Evolutionary conservation across 352 stramenopile genomes (phyloP).

Genomic region (Pythium myriotylum): DNA sequence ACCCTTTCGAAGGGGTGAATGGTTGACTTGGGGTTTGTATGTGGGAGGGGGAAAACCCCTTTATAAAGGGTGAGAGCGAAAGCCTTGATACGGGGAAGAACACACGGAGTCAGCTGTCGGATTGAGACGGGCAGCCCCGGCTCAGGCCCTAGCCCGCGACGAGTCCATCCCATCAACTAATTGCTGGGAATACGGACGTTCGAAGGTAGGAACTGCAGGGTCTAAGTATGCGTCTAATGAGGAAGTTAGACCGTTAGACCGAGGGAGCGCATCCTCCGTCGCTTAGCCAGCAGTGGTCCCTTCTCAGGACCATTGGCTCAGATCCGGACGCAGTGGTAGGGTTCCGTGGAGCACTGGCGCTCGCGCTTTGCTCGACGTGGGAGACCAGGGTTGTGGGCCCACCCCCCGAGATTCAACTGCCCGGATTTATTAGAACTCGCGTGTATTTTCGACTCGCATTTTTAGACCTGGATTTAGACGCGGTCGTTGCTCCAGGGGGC

Average conservation of each 20-base stretch:
- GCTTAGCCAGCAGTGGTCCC: slow-evolving; percentile 6
- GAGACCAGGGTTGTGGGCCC: too few relatives aligned
- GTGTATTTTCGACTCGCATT: too few relatives aligned
- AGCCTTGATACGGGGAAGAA: not conserved
- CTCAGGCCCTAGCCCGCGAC: slow-evolving; percentile 18
- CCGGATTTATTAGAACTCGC: too few relatives aligned
- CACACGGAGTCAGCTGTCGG: slow-evolving; percentile 4
- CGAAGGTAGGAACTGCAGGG: not conserved
- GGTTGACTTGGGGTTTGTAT: slow-evolving; percentile 11
- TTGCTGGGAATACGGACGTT: slow-evolving; percentile 14
- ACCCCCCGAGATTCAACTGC: too few relatives aligned
- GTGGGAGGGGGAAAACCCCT: not conserved
- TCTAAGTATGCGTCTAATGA: not conserved
- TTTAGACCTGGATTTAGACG: too few relatives aligned
- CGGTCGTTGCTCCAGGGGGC: too few relatives aligned
- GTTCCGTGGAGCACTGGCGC: not conserved
- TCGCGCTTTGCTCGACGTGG: not conserved
- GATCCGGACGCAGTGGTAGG: not conserved
- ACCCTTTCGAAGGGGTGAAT: not conserved
- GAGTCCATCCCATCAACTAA: slow-evolving; percentile 26
- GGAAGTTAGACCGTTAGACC: not conserved
- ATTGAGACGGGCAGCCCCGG: slow-evolving; percentile 18
- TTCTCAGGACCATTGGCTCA: slow-evolving; percentile 11
- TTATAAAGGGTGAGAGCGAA: slow-evolving; percentile 1
- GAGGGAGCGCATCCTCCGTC: not conserved